Percentiles rank a stretch among this genome's conserved stretches.
These are phyloP conservation scores for Polygonum aviculare DNA, from an alignment of 148 eudicot species.

Conservation along the genomic window DNA sequence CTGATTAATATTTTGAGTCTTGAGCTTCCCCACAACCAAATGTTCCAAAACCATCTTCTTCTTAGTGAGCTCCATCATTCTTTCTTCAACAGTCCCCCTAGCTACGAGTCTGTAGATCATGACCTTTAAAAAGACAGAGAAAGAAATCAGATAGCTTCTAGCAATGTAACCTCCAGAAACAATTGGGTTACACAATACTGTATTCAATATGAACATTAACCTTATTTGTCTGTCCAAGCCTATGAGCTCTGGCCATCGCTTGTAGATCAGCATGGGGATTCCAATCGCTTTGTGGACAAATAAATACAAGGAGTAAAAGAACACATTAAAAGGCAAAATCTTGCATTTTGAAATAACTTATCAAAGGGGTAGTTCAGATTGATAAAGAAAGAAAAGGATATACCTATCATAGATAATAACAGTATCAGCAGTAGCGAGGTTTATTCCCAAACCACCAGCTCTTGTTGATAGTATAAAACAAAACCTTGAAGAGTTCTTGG, in stretches of 20 bases:
- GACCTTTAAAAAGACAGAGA: conserved; percentile 41
- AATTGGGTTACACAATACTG: not conserved
- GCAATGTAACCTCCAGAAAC: not conserved
- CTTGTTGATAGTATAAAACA: conserved; percentile 94
- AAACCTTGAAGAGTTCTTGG: conserved; percentile 82
- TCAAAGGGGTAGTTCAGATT: not conserved
- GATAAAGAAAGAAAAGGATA: not conserved
- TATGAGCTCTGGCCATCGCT: conserved; percentile 99
- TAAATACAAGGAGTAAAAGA: not conserved
- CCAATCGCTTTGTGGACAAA: conserved; percentile 59
- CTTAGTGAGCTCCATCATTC: conserved; percentile 99
- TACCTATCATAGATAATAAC: conserved; percentile 98
- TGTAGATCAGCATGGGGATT: conserved; percentile 99
- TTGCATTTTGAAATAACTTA: not conserved
- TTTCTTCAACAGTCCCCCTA: conserved; percentile 93
- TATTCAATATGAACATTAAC: conserved; percentile 22
- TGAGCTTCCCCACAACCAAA: conserved; percentile 95
- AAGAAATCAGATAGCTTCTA: not conserved
- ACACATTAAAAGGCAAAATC: not conserved
- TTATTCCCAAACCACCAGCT: conserved; percentile 98
- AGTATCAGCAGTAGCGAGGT: conserved; percentile 99
- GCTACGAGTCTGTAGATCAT: conserved; percentile 93
- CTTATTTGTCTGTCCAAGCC: conserved; percentile 96
- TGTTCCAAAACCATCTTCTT: conserved; percentile 98
- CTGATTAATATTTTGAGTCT: conserved; percentile 91